Percentiles rank a stretch among this genome's conserved stretches.
Conservation (phyloP, 805 yeast genomes). For the Sporopachydermia quercuum region DNA sequence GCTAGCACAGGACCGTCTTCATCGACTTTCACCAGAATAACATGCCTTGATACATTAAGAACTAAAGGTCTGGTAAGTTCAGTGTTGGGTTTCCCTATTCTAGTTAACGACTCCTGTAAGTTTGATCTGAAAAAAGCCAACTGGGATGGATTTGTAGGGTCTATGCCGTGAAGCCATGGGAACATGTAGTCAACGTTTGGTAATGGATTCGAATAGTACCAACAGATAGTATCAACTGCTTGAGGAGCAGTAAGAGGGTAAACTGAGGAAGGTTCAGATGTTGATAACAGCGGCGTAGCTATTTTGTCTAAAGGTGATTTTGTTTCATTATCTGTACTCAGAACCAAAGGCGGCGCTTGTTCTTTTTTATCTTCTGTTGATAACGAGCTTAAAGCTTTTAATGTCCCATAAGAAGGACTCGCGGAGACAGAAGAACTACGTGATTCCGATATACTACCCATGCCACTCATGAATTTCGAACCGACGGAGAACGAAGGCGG, state of each 20-base stretch:
- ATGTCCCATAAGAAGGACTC: neutral
- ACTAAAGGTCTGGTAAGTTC: conserved; percentile 2
- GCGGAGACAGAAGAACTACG: neutral
- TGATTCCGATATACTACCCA: neutral
- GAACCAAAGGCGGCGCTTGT: too few species aligned
- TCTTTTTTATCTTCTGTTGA: neutral
- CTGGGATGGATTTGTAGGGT: conserved; percentile 40
- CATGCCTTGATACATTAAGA: neutral
- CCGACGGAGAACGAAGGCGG: neutral
- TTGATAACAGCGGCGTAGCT: neutral
- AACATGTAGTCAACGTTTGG: conserved; percentile 61
- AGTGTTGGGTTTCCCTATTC: neutral
- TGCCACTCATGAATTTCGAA: neutral
- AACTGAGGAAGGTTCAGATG: neutral
- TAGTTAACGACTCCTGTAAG: conserved; percentile 10
- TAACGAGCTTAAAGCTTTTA: neutral
- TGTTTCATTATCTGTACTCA: too few species aligned
- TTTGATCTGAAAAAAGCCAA: conserved; percentile 23
- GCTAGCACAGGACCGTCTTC: conserved; percentile 11
- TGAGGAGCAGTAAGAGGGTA: neutral
- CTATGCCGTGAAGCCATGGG: conserved; percentile 85
- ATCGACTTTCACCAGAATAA: conserved; percentile 17
- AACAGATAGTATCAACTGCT: conserved; percentile 11
- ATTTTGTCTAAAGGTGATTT: neutral
- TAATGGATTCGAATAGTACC: conserved; percentile 19